phyloP scores from a whole-genome alignment of 345 rosid genomes.

The Psidium friedrichsthalianum region DNA sequence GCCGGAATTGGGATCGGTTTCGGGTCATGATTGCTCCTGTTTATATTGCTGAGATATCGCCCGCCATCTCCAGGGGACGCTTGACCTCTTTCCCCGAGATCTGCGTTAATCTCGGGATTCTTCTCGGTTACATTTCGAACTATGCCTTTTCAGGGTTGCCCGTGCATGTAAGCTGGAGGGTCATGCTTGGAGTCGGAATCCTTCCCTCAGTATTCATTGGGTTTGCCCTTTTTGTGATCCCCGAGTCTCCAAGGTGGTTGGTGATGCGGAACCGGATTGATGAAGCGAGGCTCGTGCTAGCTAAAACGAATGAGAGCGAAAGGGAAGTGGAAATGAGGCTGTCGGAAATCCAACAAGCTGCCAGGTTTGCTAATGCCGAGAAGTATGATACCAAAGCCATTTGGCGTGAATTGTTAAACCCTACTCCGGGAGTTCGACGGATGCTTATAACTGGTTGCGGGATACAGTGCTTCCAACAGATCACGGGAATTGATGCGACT shows the following conservation, averaged over 20 bases:
- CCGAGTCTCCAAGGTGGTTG: conserved; percentile 68
- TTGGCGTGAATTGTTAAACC: conserved; percentile 38
- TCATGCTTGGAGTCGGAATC: conserved; percentile 55
- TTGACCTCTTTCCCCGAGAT: conserved; percentile 65
- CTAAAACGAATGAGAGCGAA: conserved; percentile 25
- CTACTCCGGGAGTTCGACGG: conserved; percentile 30
- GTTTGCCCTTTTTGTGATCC: conserved; percentile 39
- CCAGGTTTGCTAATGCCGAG: conserved; percentile 13
- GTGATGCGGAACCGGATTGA: conserved; percentile 36
- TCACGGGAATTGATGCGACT: conserved; percentile 55
- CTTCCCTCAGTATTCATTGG: conserved; percentile 47
- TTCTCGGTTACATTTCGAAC: conserved; percentile 57
- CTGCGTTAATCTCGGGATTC: conserved; percentile 51
- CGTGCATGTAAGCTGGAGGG: conserved; percentile 38
- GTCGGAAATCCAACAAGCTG: conserved; percentile 41
- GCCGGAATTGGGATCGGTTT: conserved; percentile 46
- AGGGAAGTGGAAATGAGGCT: conserved; percentile 48
- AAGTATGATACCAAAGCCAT: conserved; percentile 24
- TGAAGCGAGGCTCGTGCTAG: conserved; percentile 43
- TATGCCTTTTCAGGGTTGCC: conserved; percentile 38
- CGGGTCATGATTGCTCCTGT: neutral
- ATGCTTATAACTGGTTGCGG: conserved; percentile 56
- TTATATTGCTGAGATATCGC: neutral
- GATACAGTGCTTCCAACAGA: conserved; percentile 59
- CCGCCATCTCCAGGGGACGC: conserved; percentile 34